Conservation (phyloP, 148 eudicot genomes). For the Persicaria tinctoria region DNA sequence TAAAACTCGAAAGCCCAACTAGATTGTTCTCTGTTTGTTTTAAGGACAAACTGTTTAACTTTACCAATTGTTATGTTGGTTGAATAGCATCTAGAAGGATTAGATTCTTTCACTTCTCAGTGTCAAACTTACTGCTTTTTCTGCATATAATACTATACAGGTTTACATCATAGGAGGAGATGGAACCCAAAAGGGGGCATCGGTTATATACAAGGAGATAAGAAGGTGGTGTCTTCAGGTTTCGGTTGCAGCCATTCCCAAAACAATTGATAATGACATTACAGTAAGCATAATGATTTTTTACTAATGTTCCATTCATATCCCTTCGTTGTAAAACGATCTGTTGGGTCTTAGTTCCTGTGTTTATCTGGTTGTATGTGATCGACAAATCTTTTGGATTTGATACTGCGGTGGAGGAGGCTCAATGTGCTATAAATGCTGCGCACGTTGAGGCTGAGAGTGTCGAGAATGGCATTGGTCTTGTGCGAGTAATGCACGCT, state of each 20-base stretch:
- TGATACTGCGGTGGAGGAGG: conserved; percentile 99
- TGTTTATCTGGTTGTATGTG: conserved; percentile 31
- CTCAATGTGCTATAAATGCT: conserved; percentile 95
- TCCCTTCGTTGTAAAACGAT: not conserved
- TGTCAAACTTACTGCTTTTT: too few relatives aligned
- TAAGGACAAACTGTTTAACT: not conserved
- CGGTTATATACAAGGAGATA: conserved; percentile 1
- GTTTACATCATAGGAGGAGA: conserved; percentile 12
- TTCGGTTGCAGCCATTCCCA: not conserved
- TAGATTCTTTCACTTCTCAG: too few relatives aligned
- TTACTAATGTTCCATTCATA: not conserved
- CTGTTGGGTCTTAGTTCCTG: not conserved
- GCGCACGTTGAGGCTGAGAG: conserved; percentile 99
- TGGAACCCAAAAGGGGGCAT: conserved; percentile 13
- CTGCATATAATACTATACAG: not conserved
- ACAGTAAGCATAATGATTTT: not conserved
- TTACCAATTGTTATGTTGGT: too few relatives aligned
- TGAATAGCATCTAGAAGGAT: too few relatives aligned
- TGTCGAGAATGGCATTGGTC: conserved; percentile 82
- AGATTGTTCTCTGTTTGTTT: not conserved
- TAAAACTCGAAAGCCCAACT: conserved; percentile 7
- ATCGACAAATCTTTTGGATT: conserved; percentile 96
- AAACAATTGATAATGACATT: conserved; percentile 8
- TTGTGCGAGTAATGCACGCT: conserved; percentile 26
- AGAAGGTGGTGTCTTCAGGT: conserved; percentile 8